Evolutionary conservation across 257 asterid genomes (phyloP).

Genomic region (Solanum bulbocastanum): DNA sequence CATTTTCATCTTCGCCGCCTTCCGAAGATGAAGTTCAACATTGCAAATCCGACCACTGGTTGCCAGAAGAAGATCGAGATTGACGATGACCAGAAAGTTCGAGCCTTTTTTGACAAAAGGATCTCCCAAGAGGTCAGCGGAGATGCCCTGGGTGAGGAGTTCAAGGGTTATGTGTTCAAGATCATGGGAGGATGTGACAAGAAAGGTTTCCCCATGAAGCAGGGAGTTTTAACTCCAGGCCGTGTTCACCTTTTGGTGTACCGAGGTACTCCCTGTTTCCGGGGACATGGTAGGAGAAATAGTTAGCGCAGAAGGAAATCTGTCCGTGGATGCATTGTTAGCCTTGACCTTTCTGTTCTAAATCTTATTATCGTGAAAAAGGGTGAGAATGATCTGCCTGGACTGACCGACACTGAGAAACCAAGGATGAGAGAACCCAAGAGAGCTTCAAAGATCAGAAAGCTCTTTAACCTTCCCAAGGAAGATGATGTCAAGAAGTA

Average conservation of each 20-base stretch:
- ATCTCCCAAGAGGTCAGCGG: slow-evolving; percentile 1
- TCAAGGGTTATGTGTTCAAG: slow-evolving; percentile 1
- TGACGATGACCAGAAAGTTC: slow-evolving; percentile 1
- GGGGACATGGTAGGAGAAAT: slow-evolving; percentile 1
- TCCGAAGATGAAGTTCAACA: slow-evolving; percentile 3
- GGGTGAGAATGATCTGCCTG: slow-evolving; percentile 3
- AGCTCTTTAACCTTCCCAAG: slow-evolving; percentile 1
- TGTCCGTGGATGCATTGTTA: slow-evolving; percentile 2
- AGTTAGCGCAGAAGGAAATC: slow-evolving; percentile 1
- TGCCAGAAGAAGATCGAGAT: slow-evolving; percentile 1
- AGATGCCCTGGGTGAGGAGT: slow-evolving; percentile 1
- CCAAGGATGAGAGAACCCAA: slow-evolving; percentile 6
- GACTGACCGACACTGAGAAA: not conserved
- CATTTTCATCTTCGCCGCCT: slow-evolving; percentile 1
- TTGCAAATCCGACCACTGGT: slow-evolving; percentile 1
- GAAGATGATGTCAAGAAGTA: slow-evolving; percentile 2
- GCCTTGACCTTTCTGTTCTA: not conserved
- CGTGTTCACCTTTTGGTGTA: not conserved
- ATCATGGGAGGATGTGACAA: slow-evolving; percentile 3
- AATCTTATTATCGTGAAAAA: not conserved
- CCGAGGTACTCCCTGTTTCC: slow-evolving; percentile 4
- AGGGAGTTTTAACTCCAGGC: slow-evolving; percentile 1
- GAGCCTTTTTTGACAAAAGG: slow-evolving; percentile 3
- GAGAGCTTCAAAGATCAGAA: slow-evolving; percentile 2
- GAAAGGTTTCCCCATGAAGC: not conserved